Evolutionary conservation across 2,329 filamentous ascomycete species (phyloP).

Genomic region (Gyromitra esculenta): DNA sequence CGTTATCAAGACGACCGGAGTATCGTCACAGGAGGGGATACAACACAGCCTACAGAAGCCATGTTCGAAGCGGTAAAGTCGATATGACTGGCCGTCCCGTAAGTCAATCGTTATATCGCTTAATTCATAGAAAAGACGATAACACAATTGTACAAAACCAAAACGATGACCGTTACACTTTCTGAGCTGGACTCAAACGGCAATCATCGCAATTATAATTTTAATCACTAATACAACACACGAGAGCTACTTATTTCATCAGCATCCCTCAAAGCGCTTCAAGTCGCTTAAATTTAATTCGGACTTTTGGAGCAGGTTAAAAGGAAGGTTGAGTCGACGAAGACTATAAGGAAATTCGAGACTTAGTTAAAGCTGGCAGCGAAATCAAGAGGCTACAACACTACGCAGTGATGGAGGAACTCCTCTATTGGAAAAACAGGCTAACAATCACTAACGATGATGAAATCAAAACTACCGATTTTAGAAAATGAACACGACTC

Average conservation of each 20-base stretch:
- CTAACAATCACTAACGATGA: slow-evolving; percentile 32
- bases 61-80: neutral
- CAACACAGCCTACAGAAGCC: neutral
- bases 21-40: slow-evolving; percentile 32
- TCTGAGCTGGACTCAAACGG: neutral
- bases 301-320: no score
- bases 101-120: neutral
- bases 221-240: neutral
- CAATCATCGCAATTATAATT: neutral
- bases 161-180: no score
- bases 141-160: neutral
- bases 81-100: neutral
- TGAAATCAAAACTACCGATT: neutral
- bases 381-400: no score
- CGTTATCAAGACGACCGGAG: slow-evolving; percentile 12
- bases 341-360: no score
- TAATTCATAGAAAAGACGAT: no score
- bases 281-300: neutral
- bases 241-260: neutral
- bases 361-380: no score
- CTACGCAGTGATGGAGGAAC: neutral
- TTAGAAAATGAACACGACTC: no score
- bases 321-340: no score
- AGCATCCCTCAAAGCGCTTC: neutral
- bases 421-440: slow-evolving; percentile 45